phyloP scores from a whole-genome alignment of 345 rosid species.

The Reutealis trisperma region DNA sequence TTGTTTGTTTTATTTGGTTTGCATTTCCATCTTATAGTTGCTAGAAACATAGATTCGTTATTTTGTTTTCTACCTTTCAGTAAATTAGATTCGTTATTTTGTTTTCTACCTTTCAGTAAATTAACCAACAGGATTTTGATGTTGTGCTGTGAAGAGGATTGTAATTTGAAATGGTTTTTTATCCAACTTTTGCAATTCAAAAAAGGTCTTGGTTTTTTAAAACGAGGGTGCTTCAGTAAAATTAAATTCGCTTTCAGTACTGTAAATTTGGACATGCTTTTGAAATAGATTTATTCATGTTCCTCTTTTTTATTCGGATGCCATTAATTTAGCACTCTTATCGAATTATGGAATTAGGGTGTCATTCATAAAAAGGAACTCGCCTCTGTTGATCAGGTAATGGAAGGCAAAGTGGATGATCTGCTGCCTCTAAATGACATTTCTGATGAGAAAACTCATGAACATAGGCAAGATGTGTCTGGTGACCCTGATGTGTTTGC shows the following conservation, averaged over 20 bases:
- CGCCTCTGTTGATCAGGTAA: constrained; percentile 24
- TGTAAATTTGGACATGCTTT: not conserved
- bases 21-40: not conserved
- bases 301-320: not conserved
- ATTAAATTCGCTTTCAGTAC: not conserved
- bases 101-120: not conserved
- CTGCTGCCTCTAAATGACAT: constrained; percentile 28
- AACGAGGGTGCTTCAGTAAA: too few relatives aligned
- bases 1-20: constrained; percentile 4
- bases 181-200: not conserved
- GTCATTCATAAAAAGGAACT: constrained; percentile 21
- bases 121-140: not conserved
- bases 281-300: not conserved
- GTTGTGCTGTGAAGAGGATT: not conserved
- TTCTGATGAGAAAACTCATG: constrained; percentile 28
- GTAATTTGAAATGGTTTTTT: not conserved
- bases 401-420: constrained; percentile 37
- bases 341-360: constrained; percentile 33
- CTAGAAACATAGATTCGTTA: not conserved
- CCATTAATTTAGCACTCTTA: not conserved
- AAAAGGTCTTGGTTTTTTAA: not conserved
- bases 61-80: not conserved
- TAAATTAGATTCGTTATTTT: not conserved
- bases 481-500: constrained; percentile 24
- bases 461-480: constrained; percentile 23